Conservation (phyloP, 176 grass and related monocot genomes). For the Musa schizocarpa region DNA sequence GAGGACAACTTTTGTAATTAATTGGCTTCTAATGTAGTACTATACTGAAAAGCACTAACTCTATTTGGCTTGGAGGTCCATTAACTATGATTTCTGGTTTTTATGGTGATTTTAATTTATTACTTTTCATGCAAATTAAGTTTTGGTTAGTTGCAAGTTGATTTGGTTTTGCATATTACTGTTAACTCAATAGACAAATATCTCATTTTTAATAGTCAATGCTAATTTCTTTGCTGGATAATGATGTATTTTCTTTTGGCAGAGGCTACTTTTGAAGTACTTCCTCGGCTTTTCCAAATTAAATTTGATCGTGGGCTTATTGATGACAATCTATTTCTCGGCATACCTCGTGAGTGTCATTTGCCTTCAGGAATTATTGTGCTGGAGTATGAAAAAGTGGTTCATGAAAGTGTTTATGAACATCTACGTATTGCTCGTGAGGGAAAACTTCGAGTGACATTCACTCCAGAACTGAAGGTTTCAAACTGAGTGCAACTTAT, state of each 20-base stretch:
- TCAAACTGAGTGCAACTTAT: slow-evolving; percentile 16
- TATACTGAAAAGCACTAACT: not conserved
- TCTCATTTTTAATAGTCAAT: not conserved
- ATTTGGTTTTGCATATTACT: not conserved
- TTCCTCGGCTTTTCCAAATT: slow-evolving; percentile 85
- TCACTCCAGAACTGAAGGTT: slow-evolving; percentile 86
- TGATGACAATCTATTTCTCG: slow-evolving; percentile 65
- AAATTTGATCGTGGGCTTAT: slow-evolving; percentile 78
- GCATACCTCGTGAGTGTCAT: slow-evolving; percentile 58
- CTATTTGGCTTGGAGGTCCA: not conserved
- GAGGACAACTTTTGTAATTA: too few species aligned
- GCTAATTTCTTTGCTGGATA: not conserved
- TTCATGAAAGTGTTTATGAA: slow-evolving; percentile 88
- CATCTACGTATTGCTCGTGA: slow-evolving; percentile 66
- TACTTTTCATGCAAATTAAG: not conserved
- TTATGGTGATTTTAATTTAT: not conserved
- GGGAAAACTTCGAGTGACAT: slow-evolving; percentile 70
- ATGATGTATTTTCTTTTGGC: slow-evolving; percentile 16
- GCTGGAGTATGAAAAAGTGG: slow-evolving; percentile 69
- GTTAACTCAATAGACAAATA: not conserved
- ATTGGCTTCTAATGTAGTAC: too few species aligned
- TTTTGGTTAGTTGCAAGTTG: not conserved
- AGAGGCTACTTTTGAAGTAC: slow-evolving; percentile 75
- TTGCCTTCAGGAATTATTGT: slow-evolving; percentile 67
- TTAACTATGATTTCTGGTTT: too few species aligned